phyloP scores from a whole-genome alignment of 192 early-diverging fungal genomes.

The Umbelopsis ramanniana region DNA sequence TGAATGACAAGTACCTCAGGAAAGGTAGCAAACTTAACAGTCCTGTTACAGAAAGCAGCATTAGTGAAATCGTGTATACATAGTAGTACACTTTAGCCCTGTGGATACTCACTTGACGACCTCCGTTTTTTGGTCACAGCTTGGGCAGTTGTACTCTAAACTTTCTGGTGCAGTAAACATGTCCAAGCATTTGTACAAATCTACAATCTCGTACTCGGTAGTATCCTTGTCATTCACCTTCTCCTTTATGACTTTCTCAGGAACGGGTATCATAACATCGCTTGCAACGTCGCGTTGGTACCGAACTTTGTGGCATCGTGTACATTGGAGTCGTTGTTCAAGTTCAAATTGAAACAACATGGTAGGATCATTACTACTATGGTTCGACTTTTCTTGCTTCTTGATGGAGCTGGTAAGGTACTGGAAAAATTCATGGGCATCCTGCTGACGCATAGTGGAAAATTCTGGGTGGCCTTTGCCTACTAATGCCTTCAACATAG shows the following conservation, averaged over 20 bases:
- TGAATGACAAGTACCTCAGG: slow-evolving; percentile 75
- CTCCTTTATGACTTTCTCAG: slow-evolving; percentile 31
- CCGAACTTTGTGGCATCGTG: slow-evolving; percentile 79
- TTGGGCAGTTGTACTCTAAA: slow-evolving; percentile 67
- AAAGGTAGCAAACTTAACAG: slow-evolving; percentile 72
- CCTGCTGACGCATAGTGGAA: slow-evolving; percentile 97
- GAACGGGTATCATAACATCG: slow-evolving; percentile 69
- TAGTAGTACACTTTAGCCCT: not conserved
- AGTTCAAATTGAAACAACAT: slow-evolving; percentile 76
- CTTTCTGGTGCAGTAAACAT: slow-evolving; percentile 54
- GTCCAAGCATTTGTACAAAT: slow-evolving; percentile 71
- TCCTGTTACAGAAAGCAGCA: slow-evolving; percentile 1
- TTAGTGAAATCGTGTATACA: not conserved
- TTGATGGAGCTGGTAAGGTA: slow-evolving; percentile 75
- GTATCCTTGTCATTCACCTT: slow-evolving; percentile 13
- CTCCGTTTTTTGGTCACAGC: slow-evolving; percentile 60
- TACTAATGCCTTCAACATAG: slow-evolving; percentile 90
- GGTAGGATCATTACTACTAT: slow-evolving; percentile 68
- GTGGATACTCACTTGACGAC: slow-evolving; percentile 56
- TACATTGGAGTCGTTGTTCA: slow-evolving; percentile 89
- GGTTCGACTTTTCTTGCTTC: slow-evolving; percentile 73
- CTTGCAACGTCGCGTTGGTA: slow-evolving; percentile 63
- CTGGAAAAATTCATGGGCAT: slow-evolving; percentile 94
- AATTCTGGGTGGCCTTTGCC: slow-evolving; percentile 94
- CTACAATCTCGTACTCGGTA: slow-evolving; percentile 54